A percentile compares a stretch with the other conserved stretches of the same genome.
These are phyloP conservation scores for Zygoascus flipseniorum DNA, from an alignment of 805 yeast species.

Conservation along the genomic window DNA sequence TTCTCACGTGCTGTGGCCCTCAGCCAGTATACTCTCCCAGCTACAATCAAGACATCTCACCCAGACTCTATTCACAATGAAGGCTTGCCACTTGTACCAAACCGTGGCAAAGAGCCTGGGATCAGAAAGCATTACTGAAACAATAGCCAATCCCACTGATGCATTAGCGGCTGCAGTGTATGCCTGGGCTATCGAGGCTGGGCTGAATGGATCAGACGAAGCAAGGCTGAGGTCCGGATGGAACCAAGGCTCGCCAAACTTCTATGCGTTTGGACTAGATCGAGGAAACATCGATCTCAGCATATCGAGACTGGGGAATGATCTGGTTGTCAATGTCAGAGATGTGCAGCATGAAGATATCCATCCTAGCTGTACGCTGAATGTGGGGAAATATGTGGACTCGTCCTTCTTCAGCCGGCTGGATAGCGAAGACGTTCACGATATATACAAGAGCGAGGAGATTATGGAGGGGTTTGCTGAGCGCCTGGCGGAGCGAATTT, in stretches of 20 bases:
- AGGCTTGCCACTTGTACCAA: constrained; percentile 16
- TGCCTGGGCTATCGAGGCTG: constrained; percentile 11
- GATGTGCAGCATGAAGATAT: constrained; percentile 3
- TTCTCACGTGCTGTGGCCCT: neutral
- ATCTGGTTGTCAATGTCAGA: neutral
- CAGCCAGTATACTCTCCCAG: neutral
- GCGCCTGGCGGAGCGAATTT: constrained; percentile 4
- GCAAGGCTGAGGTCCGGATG: constrained; percentile 6
- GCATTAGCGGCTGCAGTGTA: constrained; percentile 17
- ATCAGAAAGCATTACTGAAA: constrained; percentile 8
- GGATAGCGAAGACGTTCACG: constrained; percentile 14
- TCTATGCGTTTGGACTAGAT: constrained; percentile 6
- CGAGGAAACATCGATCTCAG: neutral
- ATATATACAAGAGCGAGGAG: constrained; percentile 8
- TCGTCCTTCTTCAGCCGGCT: constrained; percentile 14
- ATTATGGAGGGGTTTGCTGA: constrained; percentile 10
- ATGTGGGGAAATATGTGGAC: constrained; percentile 7
- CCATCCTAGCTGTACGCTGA: constrained; percentile 8
- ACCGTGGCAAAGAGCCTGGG: constrained; percentile 9
- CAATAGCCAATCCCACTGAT: constrained; percentile 11
- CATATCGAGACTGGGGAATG: neutral
- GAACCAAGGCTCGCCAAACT: constrained; percentile 15
- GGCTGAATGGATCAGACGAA: neutral
- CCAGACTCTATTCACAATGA: constrained; percentile 5
- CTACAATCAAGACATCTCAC: too few relatives aligned